Conservation (phyloP, 345 rosid genomes). For the Moringa oleifera region DNA sequence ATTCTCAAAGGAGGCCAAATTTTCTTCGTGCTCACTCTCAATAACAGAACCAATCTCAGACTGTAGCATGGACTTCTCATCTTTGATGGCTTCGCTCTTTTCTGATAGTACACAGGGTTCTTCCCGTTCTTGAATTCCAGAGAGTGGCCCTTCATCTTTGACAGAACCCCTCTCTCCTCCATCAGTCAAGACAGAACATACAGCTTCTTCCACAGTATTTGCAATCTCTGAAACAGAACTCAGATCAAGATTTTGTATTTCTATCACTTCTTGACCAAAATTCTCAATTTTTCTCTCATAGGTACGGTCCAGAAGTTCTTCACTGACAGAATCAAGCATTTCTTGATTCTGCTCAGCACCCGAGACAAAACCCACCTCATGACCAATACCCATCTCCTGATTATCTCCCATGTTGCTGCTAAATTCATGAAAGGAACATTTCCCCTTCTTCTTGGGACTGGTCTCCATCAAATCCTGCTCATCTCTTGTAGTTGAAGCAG, state of each 20-base stretch:
- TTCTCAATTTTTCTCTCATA: constrained; percentile 13
- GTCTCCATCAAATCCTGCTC: constrained; percentile 17
- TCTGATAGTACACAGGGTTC: constrained; percentile 1
- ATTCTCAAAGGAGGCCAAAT: constrained; percentile 13
- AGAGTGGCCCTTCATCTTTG: constrained; percentile 17
- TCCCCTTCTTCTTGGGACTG: constrained; percentile 23
- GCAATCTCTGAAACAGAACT: constrained; percentile 10
- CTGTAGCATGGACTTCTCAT: not conserved
- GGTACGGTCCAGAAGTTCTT: constrained; percentile 8
- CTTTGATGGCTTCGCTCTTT: not conserved
- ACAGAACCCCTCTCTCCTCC: constrained; percentile 10
- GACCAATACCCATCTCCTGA: constrained; percentile 12
- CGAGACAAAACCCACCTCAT: constrained; percentile 12
- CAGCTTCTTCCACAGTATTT: not conserved
- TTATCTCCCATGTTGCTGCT: not conserved
- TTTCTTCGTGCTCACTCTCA: constrained; percentile 18
- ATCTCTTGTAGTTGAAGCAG: constrained; percentile 15
- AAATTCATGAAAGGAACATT: constrained; percentile 17
- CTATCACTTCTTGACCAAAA: constrained; percentile 12
- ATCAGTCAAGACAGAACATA: constrained; percentile 14
- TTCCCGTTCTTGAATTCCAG: constrained; percentile 21
- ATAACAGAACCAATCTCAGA: not conserved
- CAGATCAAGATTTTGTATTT: constrained; percentile 7
- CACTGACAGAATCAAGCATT: constrained; percentile 6
- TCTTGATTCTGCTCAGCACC: constrained; percentile 24